Base-by-base conservation (phyloP, 768 basidiomycete species). In the Russula brevipes region DNA sequence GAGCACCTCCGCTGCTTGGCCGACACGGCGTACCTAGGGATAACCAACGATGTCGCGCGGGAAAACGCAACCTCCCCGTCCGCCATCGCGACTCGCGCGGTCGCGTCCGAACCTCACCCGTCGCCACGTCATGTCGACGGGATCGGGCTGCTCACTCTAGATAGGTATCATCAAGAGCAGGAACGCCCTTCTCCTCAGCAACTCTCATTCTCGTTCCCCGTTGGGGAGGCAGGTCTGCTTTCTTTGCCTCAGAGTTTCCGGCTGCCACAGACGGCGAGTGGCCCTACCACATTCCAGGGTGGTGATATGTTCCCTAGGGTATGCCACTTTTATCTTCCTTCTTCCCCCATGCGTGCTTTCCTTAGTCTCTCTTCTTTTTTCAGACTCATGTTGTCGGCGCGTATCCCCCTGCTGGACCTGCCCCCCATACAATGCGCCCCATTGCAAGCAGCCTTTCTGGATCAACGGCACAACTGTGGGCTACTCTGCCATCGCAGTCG, bases 1-100 rank as follows among this genome's bases (percentile, higher is more conserved):
- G 69, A 71, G 41, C 71, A 73, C 19, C 67, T 69, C 38, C 76
- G 51, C 59, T 54, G 30, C 45, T 54, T 59, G 51, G 63, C 56
- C 3, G 63, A 64, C 47, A 31, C 38, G n/a, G 61, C 56, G 16
- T 63, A 58, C 38, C 35, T 33, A 3, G 61, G 46, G 44, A 63
- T 63, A 4, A 38, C 46, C 11, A 47, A 47, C 7, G 44, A 41
- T 19, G 17, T 17, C n/a, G 6, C 17, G 16, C 49, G 16, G 4
- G 49, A 45, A 24, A 45, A 14, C 35, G 16, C 49, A 35, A 36
- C 24, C 11, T 38, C 51, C 4, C 35, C 42, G 5, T 16, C 51
- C 7, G 6, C 38, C 8, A 19, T 5, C 10, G 19, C 17, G 51
- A 52, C 33, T 2, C 16, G 17, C 4, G 16, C 51, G 1, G 3